Evolutionary conservation across 306 rosid genomes (phyloP), one percentile per base, ranked within the genome.

Genomic region (Hippophae gyantsensis): DNA sequence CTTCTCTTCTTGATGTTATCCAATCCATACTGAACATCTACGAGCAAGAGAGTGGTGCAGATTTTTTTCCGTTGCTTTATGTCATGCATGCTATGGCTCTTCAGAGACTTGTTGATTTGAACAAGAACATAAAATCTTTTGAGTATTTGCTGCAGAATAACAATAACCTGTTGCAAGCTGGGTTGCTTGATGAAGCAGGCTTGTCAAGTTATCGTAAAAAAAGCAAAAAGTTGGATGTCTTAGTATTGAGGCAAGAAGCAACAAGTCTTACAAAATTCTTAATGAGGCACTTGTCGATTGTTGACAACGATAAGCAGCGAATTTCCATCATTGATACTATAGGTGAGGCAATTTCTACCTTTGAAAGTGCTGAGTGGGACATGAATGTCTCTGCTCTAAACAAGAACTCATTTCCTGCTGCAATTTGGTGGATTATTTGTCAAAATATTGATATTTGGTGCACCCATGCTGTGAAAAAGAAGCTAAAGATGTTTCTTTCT

Each of bases 31-130:
- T 84, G 48, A 76, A 63, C 49, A 60, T 81, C 69, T 85, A 66
- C 83, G 69, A 66, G 49, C 75, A 78, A 57, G 63, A 52, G 63
- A 49, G 53, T 53, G 61, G 72, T 49, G 56, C 52, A 46, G 84
- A 69, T 63, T 81, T 72, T 72, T 72, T 59, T 55, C 86, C 87
- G 58, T 77, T 87, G 76, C 66, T 81, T 57, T 78, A 83, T 68
- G 63, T 73, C 57, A 81, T 87, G 75, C 90, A 83, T 67, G 72
- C 80, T 27, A 87, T 90, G 95, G 74, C 80, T 72, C 81, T 84
- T 83, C 89, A 80, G 76, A 83, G 98, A 81, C 89, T 90, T 64
- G 80, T 71, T 68, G 87, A 87, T 77, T 78, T 87, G 86, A 85
- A 90, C 72, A 83, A 76, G 68, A 85, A 71, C 69, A 76, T 90